phyloP scores from a whole-genome alignment of 2,329 filamentous ascomycete species.

The Thyridium curvatum region DNA sequence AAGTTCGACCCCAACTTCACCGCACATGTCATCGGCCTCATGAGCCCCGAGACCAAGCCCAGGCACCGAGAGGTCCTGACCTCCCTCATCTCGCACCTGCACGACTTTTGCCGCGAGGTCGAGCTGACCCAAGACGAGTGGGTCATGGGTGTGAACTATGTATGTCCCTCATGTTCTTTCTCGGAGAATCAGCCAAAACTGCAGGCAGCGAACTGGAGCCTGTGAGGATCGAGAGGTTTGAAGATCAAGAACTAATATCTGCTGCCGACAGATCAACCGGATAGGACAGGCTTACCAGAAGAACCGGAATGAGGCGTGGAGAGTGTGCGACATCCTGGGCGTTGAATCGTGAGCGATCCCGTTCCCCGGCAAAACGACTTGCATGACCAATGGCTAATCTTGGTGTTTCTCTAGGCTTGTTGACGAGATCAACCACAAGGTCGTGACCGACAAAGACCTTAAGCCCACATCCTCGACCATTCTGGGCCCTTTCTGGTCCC shows the following conservation, averaged over 20 bases:
- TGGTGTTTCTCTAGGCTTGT: slow-evolving; percentile 51
- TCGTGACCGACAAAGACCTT: slow-evolving; percentile 39
- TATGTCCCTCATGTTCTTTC: neutral
- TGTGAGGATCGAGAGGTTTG: no score
- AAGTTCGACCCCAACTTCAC: slow-evolving; percentile 75
- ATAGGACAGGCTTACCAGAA: slow-evolving; percentile 59
- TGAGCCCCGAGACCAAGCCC: slow-evolving; percentile 64
- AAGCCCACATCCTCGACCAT: slow-evolving; percentile 70
- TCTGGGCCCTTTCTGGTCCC: slow-evolving; percentile 78
- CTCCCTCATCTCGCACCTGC: slow-evolving; percentile 65
- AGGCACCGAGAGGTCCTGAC: slow-evolving; percentile 63
- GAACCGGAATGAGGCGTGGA: slow-evolving; percentile 67
- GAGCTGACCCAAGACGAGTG: slow-evolving; percentile 77
- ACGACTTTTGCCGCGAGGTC: slow-evolving; percentile 76
- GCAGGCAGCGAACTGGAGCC: no score
- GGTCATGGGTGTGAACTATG: slow-evolving; percentile 48
- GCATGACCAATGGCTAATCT: no score
- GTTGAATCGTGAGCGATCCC: slow-evolving; percentile 52
- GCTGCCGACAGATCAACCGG: no score
- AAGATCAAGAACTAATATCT: no score
- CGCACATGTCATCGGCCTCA: slow-evolving; percentile 63
- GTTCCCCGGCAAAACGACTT: no score
- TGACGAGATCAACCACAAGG: slow-evolving; percentile 73
- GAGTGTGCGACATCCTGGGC: slow-evolving; percentile 67
- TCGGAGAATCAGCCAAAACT: no score